phyloP scores from a whole-genome alignment of 169 alveolate species.

The Plasmodium cynomolgi region DNA sequence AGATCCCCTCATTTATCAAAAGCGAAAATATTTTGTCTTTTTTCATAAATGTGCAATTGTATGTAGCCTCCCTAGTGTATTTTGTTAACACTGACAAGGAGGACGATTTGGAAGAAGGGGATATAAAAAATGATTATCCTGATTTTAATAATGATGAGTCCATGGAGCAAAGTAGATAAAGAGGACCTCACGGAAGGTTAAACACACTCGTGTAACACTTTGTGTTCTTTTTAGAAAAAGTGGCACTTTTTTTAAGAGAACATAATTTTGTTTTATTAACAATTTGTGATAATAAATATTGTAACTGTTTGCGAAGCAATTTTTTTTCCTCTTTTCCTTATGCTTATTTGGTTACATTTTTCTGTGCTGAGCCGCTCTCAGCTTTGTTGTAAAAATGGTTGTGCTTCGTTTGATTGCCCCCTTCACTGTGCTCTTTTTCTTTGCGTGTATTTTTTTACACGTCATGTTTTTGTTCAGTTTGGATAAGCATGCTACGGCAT shows the following conservation, averaged over 20 bases:
- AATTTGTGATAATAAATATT: neutral
- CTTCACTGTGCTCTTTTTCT: neutral
- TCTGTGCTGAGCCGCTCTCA: neutral
- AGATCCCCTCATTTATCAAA: slow-evolving; percentile 39
- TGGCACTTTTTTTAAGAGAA: neutral
- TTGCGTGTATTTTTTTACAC: neutral
- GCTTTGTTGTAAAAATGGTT: neutral
- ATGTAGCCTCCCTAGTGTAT: slow-evolving; percentile 71
- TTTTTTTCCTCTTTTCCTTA: neutral
- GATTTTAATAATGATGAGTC: slow-evolving; percentile 4
- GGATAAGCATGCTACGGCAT: neutral
- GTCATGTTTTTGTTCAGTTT: neutral
- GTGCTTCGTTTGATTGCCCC: neutral
- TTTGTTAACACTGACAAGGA: slow-evolving; percentile 40
- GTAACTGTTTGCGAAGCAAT: neutral
- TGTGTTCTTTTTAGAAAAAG: neutral
- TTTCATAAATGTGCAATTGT: slow-evolving; percentile 65
- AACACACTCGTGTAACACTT: neutral
- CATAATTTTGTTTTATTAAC: neutral
- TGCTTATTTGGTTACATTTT: neutral
- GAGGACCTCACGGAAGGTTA: neutral
- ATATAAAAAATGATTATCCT: slow-evolving; percentile 18
- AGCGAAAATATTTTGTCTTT: slow-evolving; percentile 53
- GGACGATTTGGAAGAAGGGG: slow-evolving; percentile 31
- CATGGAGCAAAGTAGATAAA: neutral